A percentile compares a stretch with the other conserved stretches of the same genome.
These are phyloP conservation scores for Penicillium janthinellum DNA, from an alignment of 2,329 filamentous ascomycete genomes.

Conservation along the genomic window DNA sequence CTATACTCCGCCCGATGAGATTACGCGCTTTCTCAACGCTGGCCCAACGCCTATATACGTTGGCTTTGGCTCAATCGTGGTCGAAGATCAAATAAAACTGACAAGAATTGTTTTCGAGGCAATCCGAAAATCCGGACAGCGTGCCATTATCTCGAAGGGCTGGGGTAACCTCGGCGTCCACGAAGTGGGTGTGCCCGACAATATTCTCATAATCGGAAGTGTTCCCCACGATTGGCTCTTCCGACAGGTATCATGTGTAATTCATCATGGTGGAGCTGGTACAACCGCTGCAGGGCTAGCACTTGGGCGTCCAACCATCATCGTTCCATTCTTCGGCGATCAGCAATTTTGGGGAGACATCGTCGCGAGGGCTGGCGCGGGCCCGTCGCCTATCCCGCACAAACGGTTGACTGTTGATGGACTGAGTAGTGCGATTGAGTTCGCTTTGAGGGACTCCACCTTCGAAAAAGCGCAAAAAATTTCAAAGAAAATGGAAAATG, in stretches of 20 bases:
- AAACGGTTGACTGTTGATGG: constrained; percentile 67
- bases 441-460: constrained; percentile 63
- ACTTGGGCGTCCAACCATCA: constrained; percentile 74
- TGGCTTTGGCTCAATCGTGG: constrained; percentile 80
- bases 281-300: constrained; percentile 87
- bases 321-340: constrained; percentile 86
- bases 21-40: constrained; percentile 66
- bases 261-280: constrained; percentile 85
- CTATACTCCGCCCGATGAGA: constrained; percentile 66
- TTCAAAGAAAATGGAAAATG: constrained; percentile 66
- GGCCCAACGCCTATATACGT: constrained; percentile 78
- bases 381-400: constrained; percentile 69
- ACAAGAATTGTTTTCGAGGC: constrained; percentile 74
- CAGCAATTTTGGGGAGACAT: constrained; percentile 83
- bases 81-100: constrained; percentile 72
- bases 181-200: constrained; percentile 68
- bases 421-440: constrained; percentile 64
- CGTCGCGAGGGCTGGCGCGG: constrained; percentile 71
- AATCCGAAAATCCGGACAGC: constrained; percentile 65
- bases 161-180: constrained; percentile 84
- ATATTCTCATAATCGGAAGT: constrained; percentile 81
- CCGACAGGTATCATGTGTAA: constrained; percentile 74
- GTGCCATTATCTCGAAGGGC: constrained; percentile 81
- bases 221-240: constrained; percentile 90
- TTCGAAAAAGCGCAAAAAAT: constrained; percentile 59